Conservation (phyloP, 108 stramenopile species). For the Pseudonitzschia delicatissima region DNA sequence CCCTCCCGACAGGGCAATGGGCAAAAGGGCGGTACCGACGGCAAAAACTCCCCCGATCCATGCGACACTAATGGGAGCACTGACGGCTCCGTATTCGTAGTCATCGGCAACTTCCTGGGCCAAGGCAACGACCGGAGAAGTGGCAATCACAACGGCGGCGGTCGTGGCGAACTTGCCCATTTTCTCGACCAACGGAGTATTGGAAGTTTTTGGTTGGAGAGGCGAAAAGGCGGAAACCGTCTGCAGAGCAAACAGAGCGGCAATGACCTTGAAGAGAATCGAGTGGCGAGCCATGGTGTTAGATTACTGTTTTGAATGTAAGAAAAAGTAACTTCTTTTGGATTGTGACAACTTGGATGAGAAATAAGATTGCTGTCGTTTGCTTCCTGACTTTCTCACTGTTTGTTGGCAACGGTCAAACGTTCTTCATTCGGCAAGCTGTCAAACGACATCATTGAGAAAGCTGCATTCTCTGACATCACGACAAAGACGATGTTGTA, state of each 20-base stretch:
- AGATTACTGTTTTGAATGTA: too few relatives aligned
- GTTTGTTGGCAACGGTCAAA: too few relatives aligned
- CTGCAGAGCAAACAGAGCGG: conserved; percentile 8
- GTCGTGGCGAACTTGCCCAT: conserved; percentile 20
- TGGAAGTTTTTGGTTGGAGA: not conserved
- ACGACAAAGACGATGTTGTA: too few relatives aligned
- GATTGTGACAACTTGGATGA: too few relatives aligned
- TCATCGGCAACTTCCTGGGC: conserved; percentile 64
- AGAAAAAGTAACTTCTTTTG: too few relatives aligned
- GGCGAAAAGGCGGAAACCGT: conserved; percentile 18
- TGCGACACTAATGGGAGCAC: conserved; percentile 77
- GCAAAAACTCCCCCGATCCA: conserved; percentile 64
- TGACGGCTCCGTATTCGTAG: conserved; percentile 85
- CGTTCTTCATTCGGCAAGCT: too few relatives aligned
- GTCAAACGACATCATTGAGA: too few relatives aligned
- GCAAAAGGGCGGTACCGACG: conserved; percentile 71
- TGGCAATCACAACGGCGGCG: conserved; percentile 28
- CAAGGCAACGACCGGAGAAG: conserved; percentile 63
- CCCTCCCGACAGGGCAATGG: conserved; percentile 60
- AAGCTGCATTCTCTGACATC: too few relatives aligned
- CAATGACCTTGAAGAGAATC: conserved; percentile 7
- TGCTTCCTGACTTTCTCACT: too few relatives aligned
- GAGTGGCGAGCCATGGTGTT: conserved; percentile 7
- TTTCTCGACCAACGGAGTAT: conserved; percentile 14
- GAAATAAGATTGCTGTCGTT: too few relatives aligned